Evolutionary conservation across 2,329 filamentous ascomycete genomes (phyloP).

Genomic region (Paecilomyces formosus): DNA sequence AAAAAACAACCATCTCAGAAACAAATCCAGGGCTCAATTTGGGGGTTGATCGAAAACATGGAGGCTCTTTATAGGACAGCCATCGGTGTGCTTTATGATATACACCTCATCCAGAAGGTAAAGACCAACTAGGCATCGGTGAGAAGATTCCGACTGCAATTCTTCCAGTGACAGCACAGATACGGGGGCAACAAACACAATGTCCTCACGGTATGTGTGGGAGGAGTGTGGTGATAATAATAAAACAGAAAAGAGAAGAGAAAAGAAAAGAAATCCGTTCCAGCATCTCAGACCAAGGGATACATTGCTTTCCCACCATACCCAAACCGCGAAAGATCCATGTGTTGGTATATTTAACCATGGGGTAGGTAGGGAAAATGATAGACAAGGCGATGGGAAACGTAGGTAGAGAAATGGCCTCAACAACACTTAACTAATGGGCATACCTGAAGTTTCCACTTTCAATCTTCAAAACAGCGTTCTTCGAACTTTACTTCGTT

Average conservation of each 20-base stretch:
- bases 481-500: not conserved
- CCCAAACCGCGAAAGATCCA: not conserved
- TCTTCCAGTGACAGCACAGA: not conserved
- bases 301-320: not conserved
- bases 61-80: not conserved
- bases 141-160: not conserved
- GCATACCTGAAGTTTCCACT: not conserved
- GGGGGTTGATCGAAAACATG: not conserved
- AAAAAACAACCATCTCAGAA: not conserved
- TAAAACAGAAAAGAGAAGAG: not conserved
- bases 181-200: not conserved
- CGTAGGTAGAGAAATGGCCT: not conserved
- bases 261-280: not conserved
- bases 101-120: not conserved
- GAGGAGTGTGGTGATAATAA: too few relatives aligned
- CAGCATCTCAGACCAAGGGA: not conserved
- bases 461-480: not conserved
- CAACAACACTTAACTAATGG: not conserved
- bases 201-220: not conserved
- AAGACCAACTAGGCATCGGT: not conserved
- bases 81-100: not conserved
- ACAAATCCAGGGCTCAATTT: not conserved
- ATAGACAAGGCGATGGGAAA: not conserved
- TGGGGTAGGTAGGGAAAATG: not conserved
- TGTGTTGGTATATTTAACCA: not conserved